Evolutionary conservation across 1,284 basidiomycete species (phyloP), one percentile per base, ranked within the genome.

Genomic region (Papiliotrema laurentii): DNA sequence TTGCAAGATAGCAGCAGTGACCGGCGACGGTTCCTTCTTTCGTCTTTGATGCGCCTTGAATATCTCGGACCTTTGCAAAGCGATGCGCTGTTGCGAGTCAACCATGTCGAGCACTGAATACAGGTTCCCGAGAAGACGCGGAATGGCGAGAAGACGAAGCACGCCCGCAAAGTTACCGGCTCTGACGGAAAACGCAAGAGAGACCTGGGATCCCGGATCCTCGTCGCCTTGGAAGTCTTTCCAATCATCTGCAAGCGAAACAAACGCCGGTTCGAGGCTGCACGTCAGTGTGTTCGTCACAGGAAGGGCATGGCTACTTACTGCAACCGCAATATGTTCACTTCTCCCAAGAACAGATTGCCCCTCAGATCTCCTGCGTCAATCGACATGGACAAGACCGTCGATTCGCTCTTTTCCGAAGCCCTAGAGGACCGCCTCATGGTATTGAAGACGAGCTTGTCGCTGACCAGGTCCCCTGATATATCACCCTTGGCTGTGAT

Each of bases 221-320:
- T 76, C 71, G n/a, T 77, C 70, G 37, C 76, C 61, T 26, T 69
- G 60, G 47, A 80, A 77, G 43, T 75, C 75, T 4, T 81, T 81
- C 89, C 89, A 93, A 63, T 93, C 87, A 60, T 94, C 89, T 54
- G 79, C 81, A 37, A 91, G 82, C 42, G 81, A 80, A 44, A 91
- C 80, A 49, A 81, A 77, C 26, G 89, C 71, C 0, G 90, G 88
- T 61, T 87, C 85, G 22, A 89, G 84, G 35, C 88, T 91, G 51
- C 9, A 49, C 18, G 24, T 50, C 22, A 39, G 37, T 43, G 25
- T 43, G 19, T 30, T 18, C 34, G 5, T 24, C 7, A 10, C 4
- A 13, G 11, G 11, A 11, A 16, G n/a, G 14, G 34, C n/a, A n/a
- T 45, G 50, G 42, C 46, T 4, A 75, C 81, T 63, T 57, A 89